A percentile compares a stretch with the other conserved stretches of the same genome.
Evolutionary conservation across 1,284 basidiomycete genomes (phyloP).

Genomic region (Schizophyllum commune): DNA sequence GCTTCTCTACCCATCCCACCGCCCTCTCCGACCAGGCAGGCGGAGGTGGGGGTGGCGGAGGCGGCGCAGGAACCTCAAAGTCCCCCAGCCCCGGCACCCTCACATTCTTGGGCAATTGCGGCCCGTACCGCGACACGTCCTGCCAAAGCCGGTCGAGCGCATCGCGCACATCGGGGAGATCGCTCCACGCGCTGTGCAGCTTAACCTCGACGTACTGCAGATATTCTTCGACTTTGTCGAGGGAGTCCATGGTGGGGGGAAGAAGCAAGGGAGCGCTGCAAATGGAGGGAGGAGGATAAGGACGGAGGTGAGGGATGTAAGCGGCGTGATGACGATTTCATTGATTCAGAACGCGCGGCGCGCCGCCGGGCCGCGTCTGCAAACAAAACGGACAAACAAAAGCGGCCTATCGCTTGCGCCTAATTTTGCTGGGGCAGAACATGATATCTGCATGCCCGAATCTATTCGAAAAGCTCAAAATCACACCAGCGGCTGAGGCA

Average conservation of each 20-base stretch:
- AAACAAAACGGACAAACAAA: background rate
- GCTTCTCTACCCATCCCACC: conserved; percentile 42
- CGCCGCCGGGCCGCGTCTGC: background rate
- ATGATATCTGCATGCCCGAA: background rate
- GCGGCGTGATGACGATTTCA: background rate
- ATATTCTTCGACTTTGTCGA: background rate
- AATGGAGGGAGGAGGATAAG: background rate
- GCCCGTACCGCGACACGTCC: background rate
- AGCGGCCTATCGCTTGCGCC: background rate
- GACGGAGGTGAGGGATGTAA: background rate
- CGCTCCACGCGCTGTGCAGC: background rate
- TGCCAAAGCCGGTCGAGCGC: background rate
- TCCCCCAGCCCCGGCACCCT: background rate
- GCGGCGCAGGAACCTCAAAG: conserved; percentile 63
- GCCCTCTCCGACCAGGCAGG: conserved; percentile 36
- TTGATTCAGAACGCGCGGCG: background rate
- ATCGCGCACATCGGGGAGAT: background rate
- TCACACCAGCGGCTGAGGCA: background rate
- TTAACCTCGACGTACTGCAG: background rate
- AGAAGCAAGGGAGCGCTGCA: background rate
- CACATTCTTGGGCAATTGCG: background rate
- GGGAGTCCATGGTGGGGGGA: background rate
- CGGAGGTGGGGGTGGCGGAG: conserved; percentile 48
- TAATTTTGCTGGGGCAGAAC: background rate
- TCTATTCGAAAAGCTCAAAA: background rate